Base-by-base conservation (phyloP, 176 grass and related monocot genomes). In the Coix lacrymajobi region DNA sequence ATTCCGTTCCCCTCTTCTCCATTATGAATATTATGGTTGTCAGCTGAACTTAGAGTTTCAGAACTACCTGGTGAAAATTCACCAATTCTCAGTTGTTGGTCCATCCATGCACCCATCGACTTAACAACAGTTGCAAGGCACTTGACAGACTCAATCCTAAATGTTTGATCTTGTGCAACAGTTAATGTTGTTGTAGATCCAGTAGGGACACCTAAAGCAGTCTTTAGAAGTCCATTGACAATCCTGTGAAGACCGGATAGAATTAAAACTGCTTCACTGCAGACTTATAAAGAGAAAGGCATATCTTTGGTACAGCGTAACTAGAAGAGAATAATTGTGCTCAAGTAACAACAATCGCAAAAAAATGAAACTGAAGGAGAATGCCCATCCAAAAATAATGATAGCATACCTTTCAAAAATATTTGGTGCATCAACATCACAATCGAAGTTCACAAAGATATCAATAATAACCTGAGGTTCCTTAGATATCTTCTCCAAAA, bases 371-470 rank as follows among this genome's bases (percentile, higher is more conserved):
- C 16, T 57, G 15, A 39, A 60, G 25, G 22, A 20, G 44, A 56
- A 58, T 79, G 25, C 25, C 30, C 20, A 66, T 49, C 34, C 26
- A 44, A 66, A 77, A 85, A 62, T 22, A 80, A 69, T 37, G 44
- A 48, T 81, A 72, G 39, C 38, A 0, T 95, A 98, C 96, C 96
- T 92, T 91, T 98, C 96, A 83, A 98, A 98, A 76, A 93, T 95
- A 73, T 98, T 98, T 68, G 92, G 96, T 60, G 96, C 92, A 85
- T 98, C 93, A 52, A 95, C 96, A 77, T 98, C 92, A 82, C 96
- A 98, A 84, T 98, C 96, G 83, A 95, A 98, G 79, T 98, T 95
- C 79, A 98, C 96, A 88, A 98, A 98, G 69, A 98, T 90, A 85
- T 98, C 96, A 77, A 95, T 81, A 81, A 91, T 88, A 92, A 94